Base-by-base conservation (phyloP, 2,329 filamentous ascomycete genomes). In the Trichoderma citrinoviride region DNA sequence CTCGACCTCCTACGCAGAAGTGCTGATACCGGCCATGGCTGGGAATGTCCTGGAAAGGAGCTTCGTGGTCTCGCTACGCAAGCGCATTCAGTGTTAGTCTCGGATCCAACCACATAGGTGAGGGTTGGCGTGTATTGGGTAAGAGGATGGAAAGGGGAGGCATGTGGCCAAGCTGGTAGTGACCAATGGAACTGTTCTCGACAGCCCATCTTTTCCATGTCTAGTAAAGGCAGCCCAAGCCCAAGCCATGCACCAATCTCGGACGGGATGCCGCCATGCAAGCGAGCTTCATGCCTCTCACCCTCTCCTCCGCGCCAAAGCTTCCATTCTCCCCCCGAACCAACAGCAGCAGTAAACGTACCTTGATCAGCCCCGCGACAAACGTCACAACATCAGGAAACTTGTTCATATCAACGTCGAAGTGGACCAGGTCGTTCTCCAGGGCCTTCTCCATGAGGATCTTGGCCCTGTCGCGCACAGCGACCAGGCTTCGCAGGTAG, bases 361-460 rank as follows among this genome's bases (percentile, higher is more conserved):
- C 93, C 90, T 96, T 97, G 81, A 97, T 96, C 68, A 97, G 94
- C 46, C 90, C 89, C n/a, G 94, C 89, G 10, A 97, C 90, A 75
- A 96, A 97, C 50, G 85, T 85, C 15, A 93, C 92, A 1, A 94
- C 94, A 69, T 94, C 90, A 52, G 83, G 78, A 75, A 97, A 94
- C 77, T 94, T 96, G 78, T 78, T 79, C 83, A 93, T 87, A 77
- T 97, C 93, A 54, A 97, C 92, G 69, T 91, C 89, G 72, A 97
- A 97, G 76, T 97, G 93, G 70, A 85, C 86, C 67, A 97, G 83
- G 70, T 90, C 83, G 73, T 96, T 92, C 69, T 82, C 83, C 72
- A 90, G 83, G 10, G 93, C 92, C 80, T 90, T 93, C 68, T 91
- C 85, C 67, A 91, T 83, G 60, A 97, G 83, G 69, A 94, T 80